Evolutionary conservation across 495 filamentous ascomycete species (phyloP).

Genomic region (Neurospora discreta): DNA sequence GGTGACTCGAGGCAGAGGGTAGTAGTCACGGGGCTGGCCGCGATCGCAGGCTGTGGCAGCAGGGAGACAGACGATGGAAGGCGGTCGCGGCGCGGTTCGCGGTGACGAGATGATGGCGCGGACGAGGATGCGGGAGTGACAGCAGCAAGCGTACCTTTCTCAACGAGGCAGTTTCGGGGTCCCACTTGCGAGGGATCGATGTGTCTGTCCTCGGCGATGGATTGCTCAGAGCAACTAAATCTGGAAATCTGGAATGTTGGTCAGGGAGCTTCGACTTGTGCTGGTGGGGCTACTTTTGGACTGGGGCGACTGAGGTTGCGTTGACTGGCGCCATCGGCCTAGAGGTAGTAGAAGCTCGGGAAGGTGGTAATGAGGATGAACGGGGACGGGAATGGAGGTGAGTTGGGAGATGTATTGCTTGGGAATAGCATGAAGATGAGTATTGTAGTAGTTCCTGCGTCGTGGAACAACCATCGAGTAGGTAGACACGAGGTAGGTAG

Average conservation of each 20-base stretch:
- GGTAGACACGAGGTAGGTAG: not conserved
- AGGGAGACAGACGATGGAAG: not conserved
- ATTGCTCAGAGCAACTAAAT: slow-evolving; percentile 81
- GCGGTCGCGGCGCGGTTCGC: not conserved
- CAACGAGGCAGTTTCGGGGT: slow-evolving; percentile 80
- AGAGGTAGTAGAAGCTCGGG: not conserved
- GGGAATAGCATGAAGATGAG: not conserved
- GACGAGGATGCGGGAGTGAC: not conserved
- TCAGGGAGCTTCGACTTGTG: slow-evolving; percentile 42
- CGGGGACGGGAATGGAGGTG: not conserved
- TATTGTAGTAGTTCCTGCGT: not conserved
- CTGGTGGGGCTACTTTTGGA: slow-evolving; percentile 45
- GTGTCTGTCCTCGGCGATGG: slow-evolving; percentile 84
- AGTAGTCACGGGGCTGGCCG: slow-evolving; percentile 1
- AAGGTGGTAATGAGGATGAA: not conserved
- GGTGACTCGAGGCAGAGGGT: not conserved
- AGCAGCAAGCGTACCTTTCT: slow-evolving; percentile 49
- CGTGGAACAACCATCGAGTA: not conserved
- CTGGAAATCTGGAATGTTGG: slow-evolving; percentile 89
- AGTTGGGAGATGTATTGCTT: not conserved
- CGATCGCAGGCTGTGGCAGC: not conserved
- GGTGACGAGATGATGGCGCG: not conserved
- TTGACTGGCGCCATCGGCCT: slow-evolving; percentile 37
- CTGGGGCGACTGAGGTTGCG: slow-evolving; percentile 47
- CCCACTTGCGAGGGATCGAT: slow-evolving; percentile 73